Evolutionary conservation across 768 basidiomycete species (phyloP).

Genomic region (Lyophyllum shimeji): DNA sequence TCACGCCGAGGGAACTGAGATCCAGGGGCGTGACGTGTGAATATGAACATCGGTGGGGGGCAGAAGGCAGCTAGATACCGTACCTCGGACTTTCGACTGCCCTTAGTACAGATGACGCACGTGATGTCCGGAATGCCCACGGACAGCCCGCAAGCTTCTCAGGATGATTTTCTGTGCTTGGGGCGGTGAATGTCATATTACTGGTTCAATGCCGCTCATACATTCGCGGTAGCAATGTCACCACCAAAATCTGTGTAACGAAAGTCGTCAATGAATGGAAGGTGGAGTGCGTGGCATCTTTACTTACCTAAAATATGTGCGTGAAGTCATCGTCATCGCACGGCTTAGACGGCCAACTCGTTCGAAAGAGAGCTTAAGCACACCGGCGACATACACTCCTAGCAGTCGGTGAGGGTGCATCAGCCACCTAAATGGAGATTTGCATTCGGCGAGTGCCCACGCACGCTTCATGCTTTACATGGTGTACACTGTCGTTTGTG

Average conservation of each 20-base stretch:
- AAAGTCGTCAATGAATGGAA: background rate
- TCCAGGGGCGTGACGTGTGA: background rate
- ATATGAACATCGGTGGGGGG: background rate
- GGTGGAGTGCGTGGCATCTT: background rate
- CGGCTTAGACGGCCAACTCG: too few relatives aligned
- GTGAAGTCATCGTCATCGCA: background rate
- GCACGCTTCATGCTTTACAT: background rate
- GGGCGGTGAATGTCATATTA: background rate
- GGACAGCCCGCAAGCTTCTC: background rate
- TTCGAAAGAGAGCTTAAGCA: background rate
- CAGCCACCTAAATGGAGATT: background rate
- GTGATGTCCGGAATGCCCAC: background rate
- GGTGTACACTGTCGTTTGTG: slow-evolving; percentile 37
- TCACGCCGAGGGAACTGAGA: background rate
- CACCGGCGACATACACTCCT: background rate
- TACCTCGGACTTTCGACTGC: background rate
- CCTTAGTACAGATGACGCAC: background rate
- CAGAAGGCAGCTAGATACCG: background rate
- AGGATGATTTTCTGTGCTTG: background rate
- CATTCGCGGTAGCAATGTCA: background rate
- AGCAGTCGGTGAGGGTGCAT: background rate
- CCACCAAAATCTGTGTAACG: background rate
- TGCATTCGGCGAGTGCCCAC: background rate
- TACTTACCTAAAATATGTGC: background rate
- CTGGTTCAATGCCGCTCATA: background rate